Evolutionary conservation across 441 rosid species (phyloP).

Genomic region (Hura crepitans): DNA sequence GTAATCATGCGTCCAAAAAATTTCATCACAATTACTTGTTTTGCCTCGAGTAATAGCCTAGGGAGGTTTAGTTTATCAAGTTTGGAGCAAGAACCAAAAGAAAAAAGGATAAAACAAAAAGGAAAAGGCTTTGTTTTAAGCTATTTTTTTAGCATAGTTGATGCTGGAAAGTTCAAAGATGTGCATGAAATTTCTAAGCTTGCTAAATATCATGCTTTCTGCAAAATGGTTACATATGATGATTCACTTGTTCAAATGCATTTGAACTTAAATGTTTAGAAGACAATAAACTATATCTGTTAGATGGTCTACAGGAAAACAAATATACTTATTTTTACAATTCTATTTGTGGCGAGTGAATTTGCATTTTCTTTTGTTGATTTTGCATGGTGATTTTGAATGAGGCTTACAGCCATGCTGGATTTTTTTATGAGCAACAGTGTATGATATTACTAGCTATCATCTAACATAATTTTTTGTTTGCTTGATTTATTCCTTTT

Average conservation of each 20-base stretch:
- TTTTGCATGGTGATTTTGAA: background rate
- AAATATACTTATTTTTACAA: background rate
- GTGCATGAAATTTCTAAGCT: background rate
- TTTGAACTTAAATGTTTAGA: background rate
- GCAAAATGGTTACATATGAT: background rate
- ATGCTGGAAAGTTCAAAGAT: too few species aligned
- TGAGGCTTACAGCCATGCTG: background rate
- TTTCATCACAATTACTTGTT: background rate
- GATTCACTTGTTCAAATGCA: background rate
- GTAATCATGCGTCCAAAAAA: background rate
- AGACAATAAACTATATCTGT: background rate
- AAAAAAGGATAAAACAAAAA: background rate
- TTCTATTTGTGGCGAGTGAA: background rate
- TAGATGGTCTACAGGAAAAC: background rate
- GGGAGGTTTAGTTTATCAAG: background rate
- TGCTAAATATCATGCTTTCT: background rate
- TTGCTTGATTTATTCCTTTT: too few species aligned
- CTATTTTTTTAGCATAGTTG: background rate
- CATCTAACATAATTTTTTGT: background rate
- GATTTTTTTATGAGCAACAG: background rate
- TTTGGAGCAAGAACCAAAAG: background rate
- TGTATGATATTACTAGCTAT: background rate
- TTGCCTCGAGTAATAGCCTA: background rate
- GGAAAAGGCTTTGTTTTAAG: background rate
- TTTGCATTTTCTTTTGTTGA: background rate